Conservation (phyloP, 169 alveolate species). For the Cytauxzoon felis region DNA sequence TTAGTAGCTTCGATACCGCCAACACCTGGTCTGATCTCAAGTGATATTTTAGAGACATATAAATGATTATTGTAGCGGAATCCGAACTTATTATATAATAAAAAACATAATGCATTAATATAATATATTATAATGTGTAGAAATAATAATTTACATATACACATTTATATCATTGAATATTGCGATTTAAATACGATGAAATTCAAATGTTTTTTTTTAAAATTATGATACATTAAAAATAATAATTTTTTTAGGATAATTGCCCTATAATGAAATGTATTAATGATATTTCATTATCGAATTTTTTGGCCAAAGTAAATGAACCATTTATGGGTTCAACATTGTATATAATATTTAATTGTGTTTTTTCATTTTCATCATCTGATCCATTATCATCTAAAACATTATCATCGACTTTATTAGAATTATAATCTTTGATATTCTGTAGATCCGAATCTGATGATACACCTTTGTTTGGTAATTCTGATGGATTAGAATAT, state of each 20-base stretch:
- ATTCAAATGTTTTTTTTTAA: no score
- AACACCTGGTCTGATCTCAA: constrained; percentile 61
- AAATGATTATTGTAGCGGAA: no score
- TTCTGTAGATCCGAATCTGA: background rate
- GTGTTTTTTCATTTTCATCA: constrained; percentile 31
- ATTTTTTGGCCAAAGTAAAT: constrained; percentile 37
- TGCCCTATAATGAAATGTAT: constrained; percentile 40
- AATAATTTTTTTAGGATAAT: background rate
- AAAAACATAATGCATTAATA: no score
- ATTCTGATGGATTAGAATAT: background rate
- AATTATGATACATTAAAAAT: no score
- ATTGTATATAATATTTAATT: constrained; percentile 23
- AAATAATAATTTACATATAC: no score
- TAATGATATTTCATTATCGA: constrained; percentile 30
- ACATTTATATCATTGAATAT: no score
- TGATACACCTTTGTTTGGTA: background rate
- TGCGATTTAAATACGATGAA: no score
- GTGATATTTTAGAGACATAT: constrained; percentile 14
- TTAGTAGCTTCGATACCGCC: constrained; percentile 58
- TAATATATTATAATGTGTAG: no score
- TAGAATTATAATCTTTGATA: background rate
- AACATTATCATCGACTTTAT: background rate
- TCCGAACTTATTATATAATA: no score
- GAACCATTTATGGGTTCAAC: constrained; percentile 55
- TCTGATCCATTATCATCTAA: background rate